Base-by-base conservation (phyloP, 306 rosid genomes). In the Sindora glabra region DNA sequence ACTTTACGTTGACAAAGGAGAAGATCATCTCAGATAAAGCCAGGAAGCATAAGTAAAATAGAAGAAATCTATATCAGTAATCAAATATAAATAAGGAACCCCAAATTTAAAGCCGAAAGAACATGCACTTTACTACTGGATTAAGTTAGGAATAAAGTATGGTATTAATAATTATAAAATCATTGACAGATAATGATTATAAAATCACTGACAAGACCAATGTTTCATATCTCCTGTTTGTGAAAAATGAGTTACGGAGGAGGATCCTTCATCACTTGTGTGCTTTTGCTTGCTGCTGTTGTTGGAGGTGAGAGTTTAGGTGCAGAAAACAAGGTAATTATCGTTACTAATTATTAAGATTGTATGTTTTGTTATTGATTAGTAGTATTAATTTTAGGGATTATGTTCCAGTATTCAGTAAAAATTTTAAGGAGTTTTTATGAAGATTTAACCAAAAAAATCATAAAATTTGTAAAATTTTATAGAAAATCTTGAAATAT, bases 141-240 rank as follows among this genome's bases (percentile, higher is more conserved):
- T 32, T 55, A 84, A 79, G 92, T 17, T 79, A 82, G 71, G 87
- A 75, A 84, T 79, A 69, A 70, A 68, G 8, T 8, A 6, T 19
- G 33, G 46, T 56, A 58, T 42, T 25, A 18, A 8, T 34, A 33
- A 10, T 37, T 67, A 60, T 68, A 45, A 29, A 24, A 44, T 57
- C 55, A 48, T 19, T 11, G n/a, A 49, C 25, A 56, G 19, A 9
- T 26, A 23, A 9, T 45, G 34, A 11, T 33, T 67, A 66, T 68
- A 45, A 29, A 23, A 45, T 58, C 56, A 49, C 21, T 12, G 11
- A 51, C 27, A 57, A 25, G 24, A 19, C 48, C 41, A 10, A 30
- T 53, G 51, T 32, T 25, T 36, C 15, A 15, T 27, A n/a, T n/a
- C 10, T 38, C 45, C 19, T 52, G 50, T n/a, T 67, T 51, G 26